A percentile compares a stretch with the other conserved stretches of the same genome.
These are phyloP conservation scores for Rutstroemia sp. DNA, from an alignment of 2,329 filamentous ascomycete genomes.

Conservation along the genomic window DNA sequence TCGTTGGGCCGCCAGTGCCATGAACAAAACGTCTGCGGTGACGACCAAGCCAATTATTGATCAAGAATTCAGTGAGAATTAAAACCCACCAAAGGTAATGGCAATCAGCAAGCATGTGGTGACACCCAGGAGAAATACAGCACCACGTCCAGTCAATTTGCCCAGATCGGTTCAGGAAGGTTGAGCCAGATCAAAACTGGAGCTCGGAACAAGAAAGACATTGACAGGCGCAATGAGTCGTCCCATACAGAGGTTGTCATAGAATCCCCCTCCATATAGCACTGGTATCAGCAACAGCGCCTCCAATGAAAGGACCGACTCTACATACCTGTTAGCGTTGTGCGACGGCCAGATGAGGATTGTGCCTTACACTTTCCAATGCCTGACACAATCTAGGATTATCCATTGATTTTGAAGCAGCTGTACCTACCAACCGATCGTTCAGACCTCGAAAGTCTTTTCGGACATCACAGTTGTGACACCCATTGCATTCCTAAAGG, in stretches of 20 bases:
- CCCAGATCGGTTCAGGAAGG: slow-evolving; percentile 14
- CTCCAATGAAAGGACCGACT: background rate
- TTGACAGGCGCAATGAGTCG: slow-evolving; percentile 33
- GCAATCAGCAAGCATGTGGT: slow-evolving; percentile 30
- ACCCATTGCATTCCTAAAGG: slow-evolving; percentile 29
- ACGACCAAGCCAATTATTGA: slow-evolving; percentile 32
- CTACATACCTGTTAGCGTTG: background rate
- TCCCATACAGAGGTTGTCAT: slow-evolving; percentile 28
- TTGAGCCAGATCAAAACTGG: slow-evolving; percentile 25
- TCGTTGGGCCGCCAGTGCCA: slow-evolving; percentile 18
- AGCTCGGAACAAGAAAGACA: slow-evolving; percentile 37
- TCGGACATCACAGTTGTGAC: too few relatives aligned
- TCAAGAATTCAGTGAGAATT: slow-evolving; percentile 25
- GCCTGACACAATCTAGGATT: background rate
- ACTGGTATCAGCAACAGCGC: slow-evolving; percentile 35
- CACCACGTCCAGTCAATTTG: slow-evolving; percentile 24
- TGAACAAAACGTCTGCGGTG: slow-evolving; percentile 34
- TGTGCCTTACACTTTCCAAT: background rate
- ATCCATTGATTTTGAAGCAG: background rate
- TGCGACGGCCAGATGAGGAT: background rate
- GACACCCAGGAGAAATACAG: slow-evolving; percentile 28
- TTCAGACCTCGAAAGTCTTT: too few relatives aligned
- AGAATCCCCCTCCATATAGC: slow-evolving; percentile 39
- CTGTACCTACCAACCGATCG: background rate
- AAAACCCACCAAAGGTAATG: slow-evolving; percentile 29